Conservation (phyloP, 352 stramenopile genomes). For the Globisporangium polare region DNA sequence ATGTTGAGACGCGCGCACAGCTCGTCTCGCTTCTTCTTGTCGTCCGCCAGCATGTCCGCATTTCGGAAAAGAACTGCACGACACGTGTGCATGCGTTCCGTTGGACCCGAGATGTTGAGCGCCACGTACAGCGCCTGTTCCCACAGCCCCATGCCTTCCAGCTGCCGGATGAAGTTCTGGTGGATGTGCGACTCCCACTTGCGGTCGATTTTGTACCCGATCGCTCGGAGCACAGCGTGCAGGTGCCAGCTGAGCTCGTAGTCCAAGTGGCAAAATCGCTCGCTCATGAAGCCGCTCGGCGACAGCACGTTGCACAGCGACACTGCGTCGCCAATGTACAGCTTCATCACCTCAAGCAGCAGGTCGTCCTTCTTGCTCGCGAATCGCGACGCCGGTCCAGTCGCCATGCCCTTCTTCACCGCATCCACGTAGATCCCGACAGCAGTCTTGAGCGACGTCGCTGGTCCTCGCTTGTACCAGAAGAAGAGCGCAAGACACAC, state of each 20-base stretch:
- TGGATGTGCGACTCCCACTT: slow-evolving; percentile 79
- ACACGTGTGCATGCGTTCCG: slow-evolving; percentile 53
- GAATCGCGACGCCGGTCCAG: slow-evolving; percentile 30
- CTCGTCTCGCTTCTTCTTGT: slow-evolving; percentile 37
- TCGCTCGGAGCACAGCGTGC: slow-evolving; percentile 60
- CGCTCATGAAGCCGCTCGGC: slow-evolving; percentile 45
- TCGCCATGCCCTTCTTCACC: slow-evolving; percentile 38
- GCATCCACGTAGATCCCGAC: slow-evolving; percentile 37
- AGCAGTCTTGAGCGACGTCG: slow-evolving; percentile 40
- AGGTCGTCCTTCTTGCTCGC: slow-evolving; percentile 45
- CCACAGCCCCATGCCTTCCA: slow-evolving; percentile 62
- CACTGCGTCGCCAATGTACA: slow-evolving; percentile 48
- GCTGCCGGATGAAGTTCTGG: slow-evolving; percentile 77
- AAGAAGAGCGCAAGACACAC: slow-evolving; percentile 56
- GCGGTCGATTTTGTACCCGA: slow-evolving; percentile 70
- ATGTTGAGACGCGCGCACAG: slow-evolving; percentile 46
- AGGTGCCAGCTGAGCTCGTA: slow-evolving; percentile 82
- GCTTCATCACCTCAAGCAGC: slow-evolving; percentile 68
- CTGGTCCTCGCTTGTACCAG: slow-evolving; percentile 62
- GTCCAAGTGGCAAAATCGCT: slow-evolving; percentile 38
- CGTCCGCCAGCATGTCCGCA: slow-evolving; percentile 41
- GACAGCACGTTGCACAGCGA: slow-evolving; percentile 60
- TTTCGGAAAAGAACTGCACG: slow-evolving; percentile 66
- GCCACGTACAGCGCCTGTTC: slow-evolving; percentile 76
- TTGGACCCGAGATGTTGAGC: slow-evolving; percentile 60